Base-by-base conservation (phyloP, 441 rosid genomes). In the Corymbia calophylla region DNA sequence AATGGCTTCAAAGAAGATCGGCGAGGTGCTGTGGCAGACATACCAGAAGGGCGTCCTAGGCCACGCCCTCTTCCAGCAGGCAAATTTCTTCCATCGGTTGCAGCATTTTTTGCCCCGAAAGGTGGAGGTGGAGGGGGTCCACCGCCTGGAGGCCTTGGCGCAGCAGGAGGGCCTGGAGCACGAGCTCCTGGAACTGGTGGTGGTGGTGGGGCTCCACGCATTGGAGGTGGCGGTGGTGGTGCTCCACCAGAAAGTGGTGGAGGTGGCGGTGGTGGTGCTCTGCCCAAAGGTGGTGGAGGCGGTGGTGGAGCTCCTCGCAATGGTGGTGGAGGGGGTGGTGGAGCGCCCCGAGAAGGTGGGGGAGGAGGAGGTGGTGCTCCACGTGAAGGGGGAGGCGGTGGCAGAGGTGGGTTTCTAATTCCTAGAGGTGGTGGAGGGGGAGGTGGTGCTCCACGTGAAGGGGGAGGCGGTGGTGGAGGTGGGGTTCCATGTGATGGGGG, bases 1-100 rank as follows among this genome's bases (percentile, higher is more conserved):
- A 98, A 88, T 90, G 99, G 99, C 94, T 98, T 98, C 91, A 98
- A 93, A 53, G 99, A 94, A 90, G 99, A 96, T 93, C 96, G 95
- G 91, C 94, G 93, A 27, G 93, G 93, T 88, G 96, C 95, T 90
- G 93, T 48, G 60, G 93, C 93, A 60, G 86, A 88, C 39, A 90
- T 77, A 66, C 95, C 96, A 66, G 88, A 73, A 86, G 94, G 92
- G 86, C 97, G 96, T 73, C 93, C 39, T 91, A 95, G 92, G 84
- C 99, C 99, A 90, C 96, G 96, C 53, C 97, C 98, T 92, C 98
- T 96, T 90, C 97, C 98, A 12, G 94, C 92, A 91, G 93, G 90
- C 44, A 91, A 81, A 86, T 91, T 90, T 88, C 92, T 90, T 19
- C 92, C 89, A 80, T 89, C 92, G 88, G 89, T 86, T 87, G 91